A percentile compares a stretch with the other conserved stretches of the same genome.
phyloP scores from a whole-genome alignment of 73 alveolate species.

The Paramecium biaurelia region DNA sequence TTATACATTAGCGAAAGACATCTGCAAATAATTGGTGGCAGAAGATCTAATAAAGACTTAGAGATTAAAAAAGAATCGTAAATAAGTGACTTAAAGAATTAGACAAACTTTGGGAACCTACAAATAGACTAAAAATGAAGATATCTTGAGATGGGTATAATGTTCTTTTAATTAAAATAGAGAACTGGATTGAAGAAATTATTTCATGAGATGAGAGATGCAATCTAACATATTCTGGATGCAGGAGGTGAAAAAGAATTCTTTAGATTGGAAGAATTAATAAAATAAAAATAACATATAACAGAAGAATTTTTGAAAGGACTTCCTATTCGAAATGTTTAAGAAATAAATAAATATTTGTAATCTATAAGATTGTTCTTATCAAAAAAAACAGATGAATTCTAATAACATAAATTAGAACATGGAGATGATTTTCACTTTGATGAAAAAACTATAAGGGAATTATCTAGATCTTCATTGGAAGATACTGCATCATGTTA shows the following conservation, averaged over 20 bases:
- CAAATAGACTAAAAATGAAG: background rate
- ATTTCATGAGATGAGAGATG: constrained; percentile 30
- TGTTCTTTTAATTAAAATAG: background rate
- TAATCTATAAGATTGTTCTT: background rate
- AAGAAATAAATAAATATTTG: background rate
- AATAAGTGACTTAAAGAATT: background rate
- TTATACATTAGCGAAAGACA: background rate
- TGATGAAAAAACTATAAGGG: constrained; percentile 31
- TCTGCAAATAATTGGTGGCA: background rate
- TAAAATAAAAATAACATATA: background rate
- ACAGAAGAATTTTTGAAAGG: background rate
- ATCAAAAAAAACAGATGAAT: constrained; percentile 21
- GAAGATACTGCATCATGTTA: background rate
- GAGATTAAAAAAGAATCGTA: background rate
- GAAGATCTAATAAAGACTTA: background rate
- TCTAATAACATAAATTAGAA: background rate
- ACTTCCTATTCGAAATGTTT: background rate
- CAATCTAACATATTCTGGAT: background rate
- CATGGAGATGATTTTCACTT: constrained; percentile 33
- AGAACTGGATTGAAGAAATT: constrained; percentile 17
- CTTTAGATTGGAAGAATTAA: background rate
- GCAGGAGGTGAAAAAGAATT: constrained; percentile 42
- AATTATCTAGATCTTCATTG: background rate
- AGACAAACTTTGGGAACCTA: background rate
- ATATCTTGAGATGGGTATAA: constrained; percentile 13